Conservation (phyloP, 2,329 filamentous ascomycete genomes). For the Didymella keratinophila region DNA sequence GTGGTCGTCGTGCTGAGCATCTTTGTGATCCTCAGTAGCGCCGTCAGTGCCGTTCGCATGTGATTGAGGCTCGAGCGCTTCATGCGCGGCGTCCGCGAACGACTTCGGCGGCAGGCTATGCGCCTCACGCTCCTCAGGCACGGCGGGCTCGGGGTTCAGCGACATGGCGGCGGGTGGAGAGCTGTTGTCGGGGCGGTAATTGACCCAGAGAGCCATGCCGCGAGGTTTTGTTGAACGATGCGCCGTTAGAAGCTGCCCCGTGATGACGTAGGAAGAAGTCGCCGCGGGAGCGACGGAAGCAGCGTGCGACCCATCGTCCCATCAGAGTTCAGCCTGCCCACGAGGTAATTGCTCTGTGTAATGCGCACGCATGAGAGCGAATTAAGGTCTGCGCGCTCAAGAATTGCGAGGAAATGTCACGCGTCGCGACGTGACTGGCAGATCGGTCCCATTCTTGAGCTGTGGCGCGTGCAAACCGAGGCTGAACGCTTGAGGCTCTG, state of each 20-base stretch:
- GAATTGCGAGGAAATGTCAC: not conserved
- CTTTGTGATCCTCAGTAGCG: slow-evolving; percentile 12
- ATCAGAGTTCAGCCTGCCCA: not conserved
- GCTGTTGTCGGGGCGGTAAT: slow-evolving; percentile 17
- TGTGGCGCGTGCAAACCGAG: slow-evolving; percentile 31
- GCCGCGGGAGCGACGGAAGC: slow-evolving; percentile 20
- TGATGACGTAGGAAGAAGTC: slow-evolving; percentile 29
- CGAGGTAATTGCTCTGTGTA: not conserved
- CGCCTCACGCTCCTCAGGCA: slow-evolving; percentile 50
- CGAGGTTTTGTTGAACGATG: slow-evolving; percentile 33
- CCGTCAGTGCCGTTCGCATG: slow-evolving; percentile 32
- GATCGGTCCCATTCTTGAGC: not conserved
- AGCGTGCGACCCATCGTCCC: slow-evolving; percentile 14
- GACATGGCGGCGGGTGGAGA: slow-evolving; percentile 45
- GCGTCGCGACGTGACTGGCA: slow-evolving; percentile 6
- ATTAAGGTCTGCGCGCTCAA: slow-evolving; percentile 1
- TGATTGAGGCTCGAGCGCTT: slow-evolving; percentile 39
- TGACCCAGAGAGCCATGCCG: slow-evolving; percentile 20
- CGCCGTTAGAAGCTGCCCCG: slow-evolving; percentile 28
- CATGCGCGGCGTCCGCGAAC: slow-evolving; percentile 54
- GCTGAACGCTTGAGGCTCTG: slow-evolving; percentile 7
- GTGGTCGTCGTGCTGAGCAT: slow-evolving; percentile 12
- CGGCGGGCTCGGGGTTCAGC: slow-evolving; percentile 53
- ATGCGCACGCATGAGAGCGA: not conserved
- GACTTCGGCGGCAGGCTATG: slow-evolving; percentile 54